Conservation (phyloP, 148 eudicot species). For the Spergularia bocconei region DNA sequence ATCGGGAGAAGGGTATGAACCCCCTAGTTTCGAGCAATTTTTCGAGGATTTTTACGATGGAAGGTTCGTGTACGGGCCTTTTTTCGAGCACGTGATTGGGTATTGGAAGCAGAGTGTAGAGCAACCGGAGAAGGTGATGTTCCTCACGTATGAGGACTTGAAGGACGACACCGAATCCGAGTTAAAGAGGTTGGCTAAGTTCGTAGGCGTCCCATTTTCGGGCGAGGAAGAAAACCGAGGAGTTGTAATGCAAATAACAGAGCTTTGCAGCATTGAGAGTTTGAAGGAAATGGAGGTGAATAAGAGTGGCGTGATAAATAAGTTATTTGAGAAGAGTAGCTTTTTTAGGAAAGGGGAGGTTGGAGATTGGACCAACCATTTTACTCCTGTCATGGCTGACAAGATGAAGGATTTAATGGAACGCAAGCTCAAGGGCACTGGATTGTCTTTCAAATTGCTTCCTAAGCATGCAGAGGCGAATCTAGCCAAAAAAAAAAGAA, state of each 20-base stretch:
- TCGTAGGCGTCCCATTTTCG: constrained; percentile 10
- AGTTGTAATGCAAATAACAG: neutral
- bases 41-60: constrained; percentile 18
- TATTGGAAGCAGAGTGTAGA: constrained; percentile 14
- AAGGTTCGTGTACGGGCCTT: constrained; percentile 12
- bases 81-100: constrained; percentile 11
- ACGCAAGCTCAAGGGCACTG: constrained; percentile 4
- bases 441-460: constrained; percentile 8
- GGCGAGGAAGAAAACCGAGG: neutral
- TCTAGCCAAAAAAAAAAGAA: too few species aligned
- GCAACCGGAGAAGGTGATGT: constrained; percentile 12
- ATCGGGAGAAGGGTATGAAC: neutral
- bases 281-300: constrained; percentile 16
- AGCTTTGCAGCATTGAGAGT: constrained; percentile 8
- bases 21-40: constrained; percentile 3
- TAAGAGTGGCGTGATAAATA: constrained; percentile 14
- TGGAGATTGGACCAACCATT: constrained; percentile 14
- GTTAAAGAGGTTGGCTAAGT: constrained; percentile 5
- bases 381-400: constrained; percentile 1
- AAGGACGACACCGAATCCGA: neutral
- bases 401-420: constrained; percentile 9
- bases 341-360: constrained; percentile 17
- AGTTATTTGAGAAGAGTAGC: constrained; percentile 9
- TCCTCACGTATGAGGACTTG: constrained; percentile 11
- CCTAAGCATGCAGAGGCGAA: too few species aligned